Conservation (phyloP, 805 yeast species). For the Yamadazyma tumulicola region DNA sequence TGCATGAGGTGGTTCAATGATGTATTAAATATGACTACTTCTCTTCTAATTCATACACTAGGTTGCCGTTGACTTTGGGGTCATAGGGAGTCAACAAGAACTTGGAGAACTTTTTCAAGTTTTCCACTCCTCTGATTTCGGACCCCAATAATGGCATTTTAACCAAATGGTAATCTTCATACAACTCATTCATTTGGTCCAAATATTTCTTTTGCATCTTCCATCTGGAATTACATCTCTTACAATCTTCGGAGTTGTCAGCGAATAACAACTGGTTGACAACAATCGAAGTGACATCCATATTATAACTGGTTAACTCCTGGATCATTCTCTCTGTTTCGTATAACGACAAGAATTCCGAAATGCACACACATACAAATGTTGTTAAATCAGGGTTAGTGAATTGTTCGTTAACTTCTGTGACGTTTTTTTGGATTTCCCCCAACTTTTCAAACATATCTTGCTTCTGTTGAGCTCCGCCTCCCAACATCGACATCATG, state of each 20-base stretch:
- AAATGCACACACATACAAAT: slow-evolving; percentile 93
- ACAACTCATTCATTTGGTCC: slow-evolving; percentile 92
- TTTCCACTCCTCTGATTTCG: slow-evolving; percentile 91
- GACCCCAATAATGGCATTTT: slow-evolving; percentile 93
- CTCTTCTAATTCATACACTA: slow-evolving; percentile 55
- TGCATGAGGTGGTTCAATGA: too few relatives aligned
- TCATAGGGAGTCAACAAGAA: slow-evolving; percentile 76
- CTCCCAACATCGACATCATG: slow-evolving; percentile 73
- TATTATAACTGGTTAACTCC: slow-evolving; percentile 88
- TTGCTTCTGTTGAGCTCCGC: slow-evolving; percentile 62
- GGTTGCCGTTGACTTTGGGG: slow-evolving; percentile 54
- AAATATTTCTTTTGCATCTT: slow-evolving; percentile 94
- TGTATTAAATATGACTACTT: slow-evolving; percentile 20
- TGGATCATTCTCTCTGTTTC: slow-evolving; percentile 98
- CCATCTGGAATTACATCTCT: slow-evolving; percentile 88
- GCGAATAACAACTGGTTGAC: slow-evolving; percentile 92
- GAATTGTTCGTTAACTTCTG: slow-evolving; percentile 90
- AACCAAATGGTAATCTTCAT: slow-evolving; percentile 95
- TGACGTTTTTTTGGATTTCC: slow-evolving; percentile 75
- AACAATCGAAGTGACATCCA: slow-evolving; percentile 95
- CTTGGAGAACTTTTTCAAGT: slow-evolving; percentile 77
- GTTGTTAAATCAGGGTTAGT: slow-evolving; percentile 96
- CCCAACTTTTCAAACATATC: slow-evolving; percentile 78
- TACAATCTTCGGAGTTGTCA: slow-evolving; percentile 72
- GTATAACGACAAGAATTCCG: slow-evolving; percentile 91